Evolutionary conservation across 805 yeast species (phyloP), one percentile per base, ranked within the genome.

Genomic region (Ogataea polymorpha): DNA sequence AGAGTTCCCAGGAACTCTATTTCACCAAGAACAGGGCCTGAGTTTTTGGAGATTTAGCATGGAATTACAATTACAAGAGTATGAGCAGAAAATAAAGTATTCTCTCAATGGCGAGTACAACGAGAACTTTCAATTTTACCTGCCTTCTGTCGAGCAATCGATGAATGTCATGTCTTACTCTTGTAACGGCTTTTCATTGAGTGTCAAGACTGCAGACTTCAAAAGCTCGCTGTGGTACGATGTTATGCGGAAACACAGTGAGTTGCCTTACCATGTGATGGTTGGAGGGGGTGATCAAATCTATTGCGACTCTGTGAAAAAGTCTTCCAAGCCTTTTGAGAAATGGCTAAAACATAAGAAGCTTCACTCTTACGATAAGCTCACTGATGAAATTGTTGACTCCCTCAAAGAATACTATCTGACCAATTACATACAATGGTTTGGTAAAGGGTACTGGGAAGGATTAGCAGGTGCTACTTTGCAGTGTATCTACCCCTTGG

Each of bases 241-340:
- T 57, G 95, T 91, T 3, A 54, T 90, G 51, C 68, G 73, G 20
- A 77, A 78, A 45, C 96, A 91, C 56, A 61, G 67, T 13, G 52
- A 61, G 6, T 67, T 71, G 28, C 77, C 75, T 28, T 87, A 87
- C 63, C 96, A 91, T 61, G 97, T 88, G 4, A 90, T 91, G 95
- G 68, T 93, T 21, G 98, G 98, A 21, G 98, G 98, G 38, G 99
- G 99, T 23, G 99, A 91, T 64, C 99, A 91, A 65, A 74, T 91
- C 37, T 91, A 91, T 61, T 80, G 90, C 38, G 99, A 91, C 63
- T 72, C 87, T 1, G 79, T 91, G 51, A 85, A 83, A 60, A 49
- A 72, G 15, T 69, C 76, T 15, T 77, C 82, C 12, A 56, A 71
- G 35, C 63, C 68, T 23, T 76, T 85, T 51, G 60, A 71, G 45